Percentiles rank a stretch among this genome's conserved stretches.
Evolutionary conservation across 306 rosid genomes (phyloP).

Genomic region (Prunus salicina): DNA sequence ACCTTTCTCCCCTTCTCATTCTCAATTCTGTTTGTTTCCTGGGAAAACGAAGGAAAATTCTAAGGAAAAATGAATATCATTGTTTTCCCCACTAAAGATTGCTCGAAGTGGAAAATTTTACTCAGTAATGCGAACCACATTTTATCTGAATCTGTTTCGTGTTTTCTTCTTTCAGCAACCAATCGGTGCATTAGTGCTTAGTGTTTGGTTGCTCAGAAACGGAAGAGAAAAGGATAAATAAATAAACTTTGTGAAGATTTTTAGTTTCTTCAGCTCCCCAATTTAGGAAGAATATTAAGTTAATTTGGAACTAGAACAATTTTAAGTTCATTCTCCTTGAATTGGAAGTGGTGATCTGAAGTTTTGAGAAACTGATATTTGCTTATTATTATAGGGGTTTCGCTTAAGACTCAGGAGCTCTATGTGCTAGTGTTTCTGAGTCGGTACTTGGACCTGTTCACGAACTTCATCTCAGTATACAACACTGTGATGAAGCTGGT

Average conservation of each 20-base stretch:
- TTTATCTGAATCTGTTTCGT: neutral
- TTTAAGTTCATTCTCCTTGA: neutral
- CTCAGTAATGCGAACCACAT: neutral
- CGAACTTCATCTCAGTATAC: constrained; percentile 72
- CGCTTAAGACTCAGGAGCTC: constrained; percentile 94
- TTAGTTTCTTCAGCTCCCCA: neutral
- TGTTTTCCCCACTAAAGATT: neutral
- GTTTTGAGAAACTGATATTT: neutral
- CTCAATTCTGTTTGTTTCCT: neutral
- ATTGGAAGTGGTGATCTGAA: neutral
- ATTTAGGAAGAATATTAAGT: neutral
- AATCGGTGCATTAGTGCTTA: too few relatives aligned
- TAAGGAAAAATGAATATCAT: neutral
- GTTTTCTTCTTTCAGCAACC: neutral
- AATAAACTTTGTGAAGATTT: neutral
- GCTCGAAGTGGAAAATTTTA: neutral
- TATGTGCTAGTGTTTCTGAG: constrained; percentile 75
- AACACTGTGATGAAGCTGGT: constrained; percentile 83
- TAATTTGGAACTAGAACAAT: neutral
- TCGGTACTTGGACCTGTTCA: constrained; percentile 85
- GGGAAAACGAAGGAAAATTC: neutral
- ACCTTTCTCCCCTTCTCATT: neutral
- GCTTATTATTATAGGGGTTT: constrained; percentile 49
- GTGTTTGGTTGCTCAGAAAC: too few relatives aligned
- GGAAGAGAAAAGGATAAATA: too few relatives aligned